A percentile compares a stretch with the other conserved stretches of the same genome.
Evolutionary conservation across 2,329 filamentous ascomycete genomes (phyloP).

Genomic region (Trichoderma guizhouense): DNA sequence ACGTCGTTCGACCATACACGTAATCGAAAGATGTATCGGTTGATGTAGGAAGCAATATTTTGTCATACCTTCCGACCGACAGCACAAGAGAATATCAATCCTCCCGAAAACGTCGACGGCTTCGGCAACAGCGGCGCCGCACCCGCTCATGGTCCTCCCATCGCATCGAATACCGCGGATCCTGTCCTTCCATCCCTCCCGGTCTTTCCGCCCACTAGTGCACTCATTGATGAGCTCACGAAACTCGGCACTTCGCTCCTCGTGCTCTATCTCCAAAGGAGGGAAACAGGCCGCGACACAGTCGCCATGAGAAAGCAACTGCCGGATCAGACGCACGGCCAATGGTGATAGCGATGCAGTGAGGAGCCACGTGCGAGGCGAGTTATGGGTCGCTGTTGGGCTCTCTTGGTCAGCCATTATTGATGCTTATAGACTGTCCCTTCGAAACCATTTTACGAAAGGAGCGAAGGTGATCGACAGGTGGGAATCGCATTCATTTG

Average conservation of each 20-base stretch:
- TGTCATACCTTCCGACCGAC: conserved; percentile 72
- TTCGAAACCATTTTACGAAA: conserved; percentile 15
- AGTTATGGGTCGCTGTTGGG: conserved; percentile 60
- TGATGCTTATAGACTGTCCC: conserved; percentile 13
- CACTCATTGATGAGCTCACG: conserved; percentile 72
- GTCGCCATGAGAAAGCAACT: conserved; percentile 86
- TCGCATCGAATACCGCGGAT: conserved; percentile 65
- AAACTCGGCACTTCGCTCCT: conserved; percentile 73
- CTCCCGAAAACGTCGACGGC: conserved; percentile 79
- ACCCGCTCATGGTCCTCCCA: conserved; percentile 63
- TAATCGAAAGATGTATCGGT: not conserved
- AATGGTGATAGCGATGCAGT: conserved; percentile 84
- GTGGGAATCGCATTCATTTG: conserved; percentile 2
- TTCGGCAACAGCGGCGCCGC: conserved; percentile 82
- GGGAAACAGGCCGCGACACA: conserved; percentile 82
- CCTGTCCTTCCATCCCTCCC: conserved; percentile 77
- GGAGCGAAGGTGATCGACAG: not conserved
- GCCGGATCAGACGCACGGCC: conserved; percentile 74
- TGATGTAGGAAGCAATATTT: not conserved
- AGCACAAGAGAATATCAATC: conserved; percentile 87
- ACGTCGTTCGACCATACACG: not conserved
- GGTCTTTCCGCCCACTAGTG: conserved; percentile 58
- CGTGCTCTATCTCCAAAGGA: conserved; percentile 73
- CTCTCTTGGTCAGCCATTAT: conserved; percentile 31
- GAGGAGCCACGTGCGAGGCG: conserved; percentile 87